Evolutionary conservation across 306 rosid species (phyloP).

Genomic region (Sicyos baderoa): DNA sequence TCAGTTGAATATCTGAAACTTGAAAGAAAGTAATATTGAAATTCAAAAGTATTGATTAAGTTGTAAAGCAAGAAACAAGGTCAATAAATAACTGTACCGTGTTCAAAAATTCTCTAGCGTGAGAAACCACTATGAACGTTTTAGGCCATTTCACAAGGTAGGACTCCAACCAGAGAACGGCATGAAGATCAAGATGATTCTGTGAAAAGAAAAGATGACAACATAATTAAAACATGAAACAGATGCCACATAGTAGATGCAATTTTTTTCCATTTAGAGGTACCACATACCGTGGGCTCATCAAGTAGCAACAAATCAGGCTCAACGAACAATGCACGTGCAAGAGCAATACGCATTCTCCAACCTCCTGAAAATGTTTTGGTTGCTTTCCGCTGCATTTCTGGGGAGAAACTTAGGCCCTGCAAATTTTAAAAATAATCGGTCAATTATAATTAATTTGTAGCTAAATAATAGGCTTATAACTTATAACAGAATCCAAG

Average conservation of each 20-base stretch:
- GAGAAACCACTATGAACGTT: slow-evolving; percentile 92
- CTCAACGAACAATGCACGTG: slow-evolving; percentile 90
- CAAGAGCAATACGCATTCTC: slow-evolving; percentile 99
- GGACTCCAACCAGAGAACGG: slow-evolving; percentile 90
- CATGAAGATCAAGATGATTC: slow-evolving; percentile 99
- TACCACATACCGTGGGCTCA: slow-evolving; percentile 76
- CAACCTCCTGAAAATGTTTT: slow-evolving; percentile 97
- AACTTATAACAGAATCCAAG: background rate
- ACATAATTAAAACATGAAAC: background rate
- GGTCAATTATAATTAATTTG: background rate
- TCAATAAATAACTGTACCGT: slow-evolving; percentile 42
- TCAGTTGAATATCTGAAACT: background rate
- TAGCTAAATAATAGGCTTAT: background rate
- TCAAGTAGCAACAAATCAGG: slow-evolving; percentile 91
- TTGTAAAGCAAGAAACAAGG: slow-evolving; percentile 8
- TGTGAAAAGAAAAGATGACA: slow-evolving; percentile 29
- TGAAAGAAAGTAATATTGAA: slow-evolving; percentile 4
- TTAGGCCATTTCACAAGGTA: slow-evolving; percentile 96
- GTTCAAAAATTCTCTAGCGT: slow-evolving; percentile 96
- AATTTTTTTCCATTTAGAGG: background rate
- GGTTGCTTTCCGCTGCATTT: slow-evolving; percentile 83
- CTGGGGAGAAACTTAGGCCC: slow-evolving; percentile 93
- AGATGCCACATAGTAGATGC: background rate
- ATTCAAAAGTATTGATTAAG: background rate
- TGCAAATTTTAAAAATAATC: slow-evolving; percentile 25